A percentile compares a stretch with the other conserved stretches of the same genome.
Conservation (phyloP, 1,284 basidiomycete genomes). For the Inonotus hispidus region DNA sequence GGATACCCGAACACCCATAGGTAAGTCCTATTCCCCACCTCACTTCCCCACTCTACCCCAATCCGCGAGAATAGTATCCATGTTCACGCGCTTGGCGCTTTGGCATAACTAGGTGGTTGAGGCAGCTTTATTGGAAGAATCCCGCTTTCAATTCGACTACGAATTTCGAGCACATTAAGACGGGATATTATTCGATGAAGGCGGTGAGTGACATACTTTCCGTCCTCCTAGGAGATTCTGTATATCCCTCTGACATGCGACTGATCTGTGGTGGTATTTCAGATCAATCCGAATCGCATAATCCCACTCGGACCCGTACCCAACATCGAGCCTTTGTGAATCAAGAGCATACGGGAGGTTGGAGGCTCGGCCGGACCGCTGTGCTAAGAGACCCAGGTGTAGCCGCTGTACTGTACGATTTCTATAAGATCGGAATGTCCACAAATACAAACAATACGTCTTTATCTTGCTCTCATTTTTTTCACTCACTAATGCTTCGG, state of each 20-base stretch:
- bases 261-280: conserved; percentile 25
- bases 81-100: not conserved
- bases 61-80: conserved; percentile 13
- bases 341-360: too few relatives aligned
- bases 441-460: too few relatives aligned
- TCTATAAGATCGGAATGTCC: too few relatives aligned
- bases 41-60: too few relatives aligned
- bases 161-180: conserved; percentile 85
- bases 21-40: conserved; percentile 36
- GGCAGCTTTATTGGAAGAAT: conserved; percentile 88
- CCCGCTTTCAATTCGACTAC: conserved; percentile 87
- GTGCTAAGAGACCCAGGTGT: too few relatives aligned
- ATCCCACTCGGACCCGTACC: conserved; percentile 41
- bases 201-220: conserved; percentile 18
- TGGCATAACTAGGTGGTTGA: conserved; percentile 67
- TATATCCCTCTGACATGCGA: too few relatives aligned
- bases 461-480: too few relatives aligned
- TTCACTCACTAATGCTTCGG: too few relatives aligned
- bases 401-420: too few relatives aligned
- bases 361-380: too few relatives aligned
- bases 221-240: not conserved
- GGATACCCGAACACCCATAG: conserved; percentile 77
- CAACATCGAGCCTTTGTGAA: conserved; percentile 36
- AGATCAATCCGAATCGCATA: conserved; percentile 64
- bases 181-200: conserved; percentile 70